Base-by-base conservation (phyloP, 2,329 filamentous ascomycete genomes). In the Aspergillus pseudoviridinutans region DNA sequence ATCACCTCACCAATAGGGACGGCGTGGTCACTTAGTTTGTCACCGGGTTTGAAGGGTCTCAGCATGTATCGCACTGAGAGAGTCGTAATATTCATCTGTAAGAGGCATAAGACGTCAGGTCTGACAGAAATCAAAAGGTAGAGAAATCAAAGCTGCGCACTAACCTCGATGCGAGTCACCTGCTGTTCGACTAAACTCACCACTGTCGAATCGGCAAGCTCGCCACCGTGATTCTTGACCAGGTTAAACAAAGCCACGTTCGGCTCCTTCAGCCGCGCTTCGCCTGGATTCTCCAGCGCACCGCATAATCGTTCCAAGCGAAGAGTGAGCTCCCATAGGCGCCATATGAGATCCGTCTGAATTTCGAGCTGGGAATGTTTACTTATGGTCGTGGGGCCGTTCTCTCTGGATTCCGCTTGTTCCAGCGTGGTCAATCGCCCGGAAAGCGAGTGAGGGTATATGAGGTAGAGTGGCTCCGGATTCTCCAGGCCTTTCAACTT, bases 401-500 rank as follows among this genome's bases (percentile, higher is more conserved):
- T 70, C 27, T 74, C 74, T 41, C 82, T 51, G 74, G 76, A 63
- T 82, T 74, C 62, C 74, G 74, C 61, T 80, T 81, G 61, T 38
- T 84, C 80, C 58, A 73, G 64, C 17, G 72, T 73, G 5, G 71
- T 72, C 54, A 80, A 68, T 46, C 94, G 88, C 42, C 91, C 91
- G 12, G 90, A 86, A 32, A 99, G 84, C 0, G 89, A 85, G 72
- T 96, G 92, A 2, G 94, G 93, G 72, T 97, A 99, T 72, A 99
- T 89, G 58, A 96, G 87, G 76, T 96, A 97, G 65, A 99, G 88
- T 59, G 92, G 88, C 73, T 99, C 94, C 0, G 94, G 93, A 70
- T 99, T 99, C 75, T 99, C 94, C 12, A 99, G 86, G 29, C 94
- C 94, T 77, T 99, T 99, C 56, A 99, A 82, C 70, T 96, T 97